Evolutionary conservation across 495 filamentous ascomycete genomes (phyloP).

Genomic region (Chaetomium tenue): DNA sequence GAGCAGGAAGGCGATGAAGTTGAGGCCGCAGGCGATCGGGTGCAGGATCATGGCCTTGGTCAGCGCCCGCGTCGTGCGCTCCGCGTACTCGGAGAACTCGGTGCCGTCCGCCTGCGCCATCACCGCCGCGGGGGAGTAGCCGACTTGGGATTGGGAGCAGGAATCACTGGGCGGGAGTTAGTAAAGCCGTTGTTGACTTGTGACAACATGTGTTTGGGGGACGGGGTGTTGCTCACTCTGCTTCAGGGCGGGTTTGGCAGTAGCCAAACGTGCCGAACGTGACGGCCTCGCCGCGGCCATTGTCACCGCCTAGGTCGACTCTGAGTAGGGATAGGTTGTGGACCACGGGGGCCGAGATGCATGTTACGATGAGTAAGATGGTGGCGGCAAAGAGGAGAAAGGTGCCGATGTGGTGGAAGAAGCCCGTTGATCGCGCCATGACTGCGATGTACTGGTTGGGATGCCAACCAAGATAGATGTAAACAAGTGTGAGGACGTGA

Average conservation of each 20-base stretch:
- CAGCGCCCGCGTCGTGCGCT: conserved; percentile 46
- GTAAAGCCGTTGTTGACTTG: not conserved
- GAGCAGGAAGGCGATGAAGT: conserved; percentile 59
- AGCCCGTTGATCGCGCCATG: conserved; percentile 47
- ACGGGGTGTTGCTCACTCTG: conserved; percentile 21
- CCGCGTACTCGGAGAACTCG: conserved; percentile 44
- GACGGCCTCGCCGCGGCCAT: conserved; percentile 27
- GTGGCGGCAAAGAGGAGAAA: conserved; percentile 55
- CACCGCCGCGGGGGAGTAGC: conserved; percentile 53
- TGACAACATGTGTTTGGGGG: not conserved
- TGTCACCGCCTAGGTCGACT: conserved; percentile 43
- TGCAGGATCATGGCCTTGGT: conserved; percentile 61
- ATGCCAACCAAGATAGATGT: not conserved
- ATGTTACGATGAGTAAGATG: conserved; percentile 56
- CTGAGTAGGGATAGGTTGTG: conserved; percentile 51
- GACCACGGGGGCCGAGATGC: conserved; percentile 58
- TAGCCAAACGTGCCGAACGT: conserved; percentile 60
- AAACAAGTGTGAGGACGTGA: not conserved
- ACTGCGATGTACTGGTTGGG: conserved; percentile 13
- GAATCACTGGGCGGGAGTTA: conserved; percentile 32
- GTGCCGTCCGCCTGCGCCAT: conserved; percentile 40
- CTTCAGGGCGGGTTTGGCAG: conserved; percentile 40
- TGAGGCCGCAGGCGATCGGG: conserved; percentile 56
- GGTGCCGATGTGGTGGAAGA: conserved; percentile 60
- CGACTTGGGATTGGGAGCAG: conserved; percentile 48